phyloP scores from a whole-genome alignment of 768 basidiomycete genomes.

The Lactarius hatsudake region DNA sequence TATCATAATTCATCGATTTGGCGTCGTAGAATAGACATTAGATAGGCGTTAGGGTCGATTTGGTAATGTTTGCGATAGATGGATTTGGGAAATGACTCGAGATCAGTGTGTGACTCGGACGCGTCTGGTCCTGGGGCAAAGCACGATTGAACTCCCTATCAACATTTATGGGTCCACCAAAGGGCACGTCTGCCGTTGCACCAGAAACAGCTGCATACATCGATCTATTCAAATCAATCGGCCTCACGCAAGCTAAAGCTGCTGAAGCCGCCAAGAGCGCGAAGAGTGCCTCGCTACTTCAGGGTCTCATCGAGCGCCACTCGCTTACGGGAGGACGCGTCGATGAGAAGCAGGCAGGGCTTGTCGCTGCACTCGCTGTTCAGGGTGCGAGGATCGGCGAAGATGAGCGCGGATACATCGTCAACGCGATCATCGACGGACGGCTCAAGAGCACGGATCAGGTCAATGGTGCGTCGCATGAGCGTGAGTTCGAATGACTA shows the following conservation, averaged over 20 bases:
- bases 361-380: slow-evolving; percentile 66
- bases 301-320: slow-evolving; percentile 62
- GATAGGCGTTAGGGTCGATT: background rate
- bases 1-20: slow-evolving; percentile 19
- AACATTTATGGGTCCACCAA: slow-evolving; percentile 19
- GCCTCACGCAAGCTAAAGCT: slow-evolving; percentile 73
- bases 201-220: slow-evolving; percentile 43
- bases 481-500: background rate
- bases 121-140: background rate
- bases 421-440: slow-evolving; percentile 67
- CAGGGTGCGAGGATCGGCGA: slow-evolving; percentile 60
- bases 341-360: slow-evolving; percentile 74
- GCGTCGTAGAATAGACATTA: background rate
- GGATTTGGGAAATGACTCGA: slow-evolving; percentile 2
- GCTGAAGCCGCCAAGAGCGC: slow-evolving; percentile 77
- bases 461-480: slow-evolving; percentile 62
- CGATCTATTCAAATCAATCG: slow-evolving; percentile 70
- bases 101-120: background rate
- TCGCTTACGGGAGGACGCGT: slow-evolving; percentile 46
- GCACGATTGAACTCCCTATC: background rate
- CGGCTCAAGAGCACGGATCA: slow-evolving; percentile 82
- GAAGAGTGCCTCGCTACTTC: slow-evolving; percentile 70
- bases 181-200: slow-evolving; percentile 3
- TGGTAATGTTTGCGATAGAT: slow-evolving; percentile 9
- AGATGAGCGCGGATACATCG: slow-evolving; percentile 57